phyloP scores from a whole-genome alignment of 768 basidiomycete genomes.

The Lyophyllum decastes region DNA sequence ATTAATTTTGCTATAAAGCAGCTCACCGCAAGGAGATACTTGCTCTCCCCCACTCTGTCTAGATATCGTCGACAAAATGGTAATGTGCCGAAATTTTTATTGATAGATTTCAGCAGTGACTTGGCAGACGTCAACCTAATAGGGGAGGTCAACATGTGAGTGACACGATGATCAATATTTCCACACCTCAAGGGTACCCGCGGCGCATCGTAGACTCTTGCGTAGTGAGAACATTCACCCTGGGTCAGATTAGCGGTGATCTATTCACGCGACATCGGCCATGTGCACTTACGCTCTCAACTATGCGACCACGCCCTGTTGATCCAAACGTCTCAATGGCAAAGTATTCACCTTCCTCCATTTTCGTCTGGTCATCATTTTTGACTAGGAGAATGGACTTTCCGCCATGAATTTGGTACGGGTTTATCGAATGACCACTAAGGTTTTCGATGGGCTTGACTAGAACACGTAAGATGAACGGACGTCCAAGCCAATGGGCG shows the following conservation, averaged over 20 bases:
- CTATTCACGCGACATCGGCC: background rate
- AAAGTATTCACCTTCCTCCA: conserved; percentile 99
- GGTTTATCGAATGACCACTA: conserved; percentile 91
- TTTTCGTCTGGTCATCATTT: conserved; percentile 88
- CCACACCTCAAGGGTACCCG: conserved; percentile 73
- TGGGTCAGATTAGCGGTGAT: conserved; percentile 26
- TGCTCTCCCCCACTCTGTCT: conserved; percentile 89
- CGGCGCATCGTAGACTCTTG: conserved; percentile 67
- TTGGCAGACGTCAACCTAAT: conserved; percentile 81
- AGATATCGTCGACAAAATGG: conserved; percentile 96
- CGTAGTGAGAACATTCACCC: conserved; percentile 96
- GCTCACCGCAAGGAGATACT: conserved; percentile 83
- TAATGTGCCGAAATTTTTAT: conserved; percentile 90
- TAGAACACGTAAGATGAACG: conserved; percentile 27
- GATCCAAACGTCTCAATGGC: conserved; percentile 99
- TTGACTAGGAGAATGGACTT: conserved; percentile 92
- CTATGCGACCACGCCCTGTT: conserved; percentile 88
- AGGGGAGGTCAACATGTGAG: conserved; percentile 4
- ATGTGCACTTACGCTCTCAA: conserved; percentile 63
- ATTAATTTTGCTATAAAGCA: conserved; percentile 21
- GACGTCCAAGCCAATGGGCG: background rate
- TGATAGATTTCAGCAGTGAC: conserved; percentile 82
- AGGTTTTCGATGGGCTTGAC: conserved; percentile 95
- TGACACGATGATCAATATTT: background rate
- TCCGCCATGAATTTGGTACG: conserved; percentile 90